A percentile compares a stretch with the other conserved stretches of the same genome.
Conservation (phyloP, 345 rosid genomes). For the Populus davidiana region DNA sequence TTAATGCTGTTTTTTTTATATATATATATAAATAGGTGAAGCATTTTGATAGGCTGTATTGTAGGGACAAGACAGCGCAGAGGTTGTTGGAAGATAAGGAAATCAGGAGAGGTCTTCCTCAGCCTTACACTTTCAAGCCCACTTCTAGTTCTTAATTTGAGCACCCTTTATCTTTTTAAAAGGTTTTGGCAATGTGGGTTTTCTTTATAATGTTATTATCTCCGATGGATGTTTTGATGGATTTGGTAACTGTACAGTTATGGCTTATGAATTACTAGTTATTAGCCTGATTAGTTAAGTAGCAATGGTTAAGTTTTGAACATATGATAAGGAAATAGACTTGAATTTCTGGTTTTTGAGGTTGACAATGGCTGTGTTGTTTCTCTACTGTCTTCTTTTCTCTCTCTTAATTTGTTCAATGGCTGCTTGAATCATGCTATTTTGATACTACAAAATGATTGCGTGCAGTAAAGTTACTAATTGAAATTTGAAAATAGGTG, state of each 20-base stretch:
- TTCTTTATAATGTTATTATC: neutral
- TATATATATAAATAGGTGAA: conserved; percentile 50
- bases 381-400: no score
- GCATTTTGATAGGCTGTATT: conserved; percentile 76
- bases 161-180: neutral
- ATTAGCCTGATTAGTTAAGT: neutral
- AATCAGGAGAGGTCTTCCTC: conserved; percentile 79
- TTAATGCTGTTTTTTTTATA: neutral
- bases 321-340: neutral
- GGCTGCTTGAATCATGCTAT: neutral
- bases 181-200: conserved; percentile 8
- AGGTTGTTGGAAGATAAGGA: conserved; percentile 69
- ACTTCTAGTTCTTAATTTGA: conserved; percentile 24
- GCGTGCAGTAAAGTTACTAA: neutral
- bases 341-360: neutral
- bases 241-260: neutral
- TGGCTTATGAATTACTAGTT: neutral
- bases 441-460: neutral
- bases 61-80: conserved; percentile 63
- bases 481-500: neutral
- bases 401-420: neutral
- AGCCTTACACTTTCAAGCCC: conserved; percentile 76
- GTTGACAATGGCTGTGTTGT: neutral
- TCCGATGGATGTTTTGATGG: neutral
- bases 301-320: neutral